These are phyloP conservation scores for Selaginella moellendorffii DNA, from an alignment of 75 land plant species.

Conservation along the genomic window DNA sequence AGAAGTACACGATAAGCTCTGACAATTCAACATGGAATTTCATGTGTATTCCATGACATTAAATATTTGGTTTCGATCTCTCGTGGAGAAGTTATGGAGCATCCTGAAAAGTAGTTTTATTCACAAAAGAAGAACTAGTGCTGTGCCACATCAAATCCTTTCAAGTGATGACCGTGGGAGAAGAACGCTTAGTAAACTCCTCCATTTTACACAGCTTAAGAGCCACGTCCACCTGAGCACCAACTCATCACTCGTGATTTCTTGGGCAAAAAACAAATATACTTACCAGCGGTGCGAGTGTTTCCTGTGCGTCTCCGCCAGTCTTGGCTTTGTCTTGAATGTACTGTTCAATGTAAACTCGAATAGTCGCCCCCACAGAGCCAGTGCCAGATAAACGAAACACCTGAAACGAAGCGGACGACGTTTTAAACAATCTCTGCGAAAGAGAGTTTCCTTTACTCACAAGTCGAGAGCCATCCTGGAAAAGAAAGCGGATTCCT, in stretches of 20 bases:
- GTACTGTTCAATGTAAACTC: constrained; percentile 93
- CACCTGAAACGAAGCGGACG: too few species aligned
- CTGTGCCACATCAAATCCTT: too few species aligned
- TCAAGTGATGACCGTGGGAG: constrained; percentile 92
- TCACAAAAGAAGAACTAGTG: too few species aligned
- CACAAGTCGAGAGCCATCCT: constrained; percentile 95
- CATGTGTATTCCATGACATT: too few species aligned
- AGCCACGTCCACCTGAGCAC: constrained; percentile 73
- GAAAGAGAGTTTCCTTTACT: too few species aligned
- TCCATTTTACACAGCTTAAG: constrained; percentile 86
- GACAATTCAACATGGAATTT: too few species aligned
- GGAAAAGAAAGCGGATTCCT: constrained; percentile 87
- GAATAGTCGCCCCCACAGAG: constrained; percentile 94
- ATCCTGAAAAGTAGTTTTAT: too few species aligned
- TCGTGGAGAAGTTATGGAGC: too few species aligned
- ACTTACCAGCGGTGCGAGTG: constrained; percentile 81
- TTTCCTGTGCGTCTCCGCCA: constrained; percentile 75
- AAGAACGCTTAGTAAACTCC: constrained; percentile 89
- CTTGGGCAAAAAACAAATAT: not conserved
- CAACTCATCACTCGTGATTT: not conserved
- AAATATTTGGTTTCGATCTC: too few species aligned
- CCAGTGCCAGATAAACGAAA: constrained; percentile 99
- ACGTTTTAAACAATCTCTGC: too few species aligned
- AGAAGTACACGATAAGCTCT: too few species aligned
- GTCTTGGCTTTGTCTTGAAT: constrained; percentile 66